phyloP scores from a whole-genome alignment of 768 basidiomycete genomes.

The Mycena indigotica region DNA sequence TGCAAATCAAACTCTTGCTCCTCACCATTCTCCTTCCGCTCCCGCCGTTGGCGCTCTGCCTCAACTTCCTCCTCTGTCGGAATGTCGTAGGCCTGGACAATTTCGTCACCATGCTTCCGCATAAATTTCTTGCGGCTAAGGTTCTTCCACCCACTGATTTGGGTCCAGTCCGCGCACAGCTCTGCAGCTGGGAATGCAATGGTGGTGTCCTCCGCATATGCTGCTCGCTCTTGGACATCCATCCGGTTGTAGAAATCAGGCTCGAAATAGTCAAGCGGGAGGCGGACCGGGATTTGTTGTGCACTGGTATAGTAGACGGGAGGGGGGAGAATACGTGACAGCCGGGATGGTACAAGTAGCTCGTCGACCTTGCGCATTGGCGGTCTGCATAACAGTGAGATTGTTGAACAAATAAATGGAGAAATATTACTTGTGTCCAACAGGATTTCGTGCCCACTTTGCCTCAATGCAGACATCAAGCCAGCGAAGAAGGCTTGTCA shows the following conservation, averaged over 20 bases:
- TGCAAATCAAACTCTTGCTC: background rate
- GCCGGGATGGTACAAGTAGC: background rate
- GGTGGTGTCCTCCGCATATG: background rate
- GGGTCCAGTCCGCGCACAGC: background rate
- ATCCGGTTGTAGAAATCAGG: background rate
- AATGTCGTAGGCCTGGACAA: background rate
- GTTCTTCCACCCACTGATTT: background rate
- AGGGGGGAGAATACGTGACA: background rate
- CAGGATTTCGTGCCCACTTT: background rate
- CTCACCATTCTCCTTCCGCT: background rate
- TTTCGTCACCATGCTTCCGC: background rate
- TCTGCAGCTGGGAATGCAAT: background rate
- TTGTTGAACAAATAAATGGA: background rate
- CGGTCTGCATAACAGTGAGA: background rate
- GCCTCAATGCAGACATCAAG: background rate
- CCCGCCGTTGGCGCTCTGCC: background rate
- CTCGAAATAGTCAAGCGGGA: background rate
- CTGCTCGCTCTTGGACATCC: background rate
- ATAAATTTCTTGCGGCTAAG: background rate
- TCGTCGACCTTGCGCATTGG: background rate
- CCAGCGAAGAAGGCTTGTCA: background rate
- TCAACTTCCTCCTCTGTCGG: background rate
- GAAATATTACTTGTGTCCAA: background rate
- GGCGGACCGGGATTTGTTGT: background rate
- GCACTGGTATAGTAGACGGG: background rate